Base-by-base conservation (phyloP, 306 rosid species). In the Fagus sylvatica region DNA sequence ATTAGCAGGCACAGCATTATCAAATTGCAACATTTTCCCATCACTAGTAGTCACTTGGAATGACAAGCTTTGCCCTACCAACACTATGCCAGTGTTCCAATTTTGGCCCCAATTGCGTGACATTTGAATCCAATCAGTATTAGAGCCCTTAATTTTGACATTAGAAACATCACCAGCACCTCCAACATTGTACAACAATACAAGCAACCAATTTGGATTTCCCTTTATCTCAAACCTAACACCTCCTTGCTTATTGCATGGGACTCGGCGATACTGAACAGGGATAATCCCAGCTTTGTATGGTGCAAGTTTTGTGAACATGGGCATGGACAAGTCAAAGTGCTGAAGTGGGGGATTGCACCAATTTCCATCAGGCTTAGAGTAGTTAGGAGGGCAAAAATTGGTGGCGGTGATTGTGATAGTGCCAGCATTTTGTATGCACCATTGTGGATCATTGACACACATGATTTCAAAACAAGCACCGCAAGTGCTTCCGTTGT, bases 321-420 rank as follows among this genome's bases (percentile, higher is more conserved):
- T 88, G 7, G 86, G 71, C 88, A 83, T 73, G 8, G 90, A 79
- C 19, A 87, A 65, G 32, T 93, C 98, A 16, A 91, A 91, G 78
- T 93, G 98, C 5, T 60, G 49, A 3, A 12, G 83, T 1, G 96
- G 98, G 2, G 95, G 96, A 49, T 93, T 91, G 81, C 97, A 90
- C 98, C 98, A 91, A 49, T 74, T 76, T 0, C 39, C 88, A 0
- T 53, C 5, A 0, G 85, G 73, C 3, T 82, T 61, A 0, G 49
- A 0, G 12, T 90, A 80, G 59, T 86, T 80, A 0, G 97, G 94
- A 0, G 97, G 98, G 22, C 97, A 93, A 3, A 89, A 84, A 61
- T 93, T 87, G 68, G 98, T 91, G 6, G 89, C 90, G 0, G 96
- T 93, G 1, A 93, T 69, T 67, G 3, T 87, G n/a, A 90, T 88